A percentile compares a stretch with the other conserved stretches of the same genome.
These are phyloP conservation scores for Ajuga reptans DNA, from an alignment of 305 asterid genomes.

Conservation along the genomic window DNA sequence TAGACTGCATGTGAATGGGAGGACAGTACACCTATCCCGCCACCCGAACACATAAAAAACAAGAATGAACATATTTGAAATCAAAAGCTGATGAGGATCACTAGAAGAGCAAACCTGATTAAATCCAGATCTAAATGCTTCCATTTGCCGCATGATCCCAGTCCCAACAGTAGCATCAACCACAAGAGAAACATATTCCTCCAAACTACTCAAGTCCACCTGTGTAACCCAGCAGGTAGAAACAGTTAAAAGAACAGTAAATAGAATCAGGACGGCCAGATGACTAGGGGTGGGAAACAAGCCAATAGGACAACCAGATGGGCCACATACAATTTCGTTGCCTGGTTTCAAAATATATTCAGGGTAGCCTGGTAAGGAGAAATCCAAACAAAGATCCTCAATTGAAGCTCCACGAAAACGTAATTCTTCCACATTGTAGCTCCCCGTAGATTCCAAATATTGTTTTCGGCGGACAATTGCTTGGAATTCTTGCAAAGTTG, in stretches of 20 bases:
- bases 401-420: slow-evolving; percentile 65
- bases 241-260: slow-evolving; percentile 2
- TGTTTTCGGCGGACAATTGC: slow-evolving; percentile 72
- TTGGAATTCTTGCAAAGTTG: slow-evolving; percentile 81
- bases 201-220: slow-evolving; percentile 76
- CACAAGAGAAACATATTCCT: slow-evolving; percentile 72
- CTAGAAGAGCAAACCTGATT: slow-evolving; percentile 55
- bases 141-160: slow-evolving; percentile 77
- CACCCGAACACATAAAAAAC: neutral
- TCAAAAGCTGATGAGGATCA: slow-evolving; percentile 6
- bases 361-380: slow-evolving; percentile 89
- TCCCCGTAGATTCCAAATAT: slow-evolving; percentile 52
- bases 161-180: slow-evolving; percentile 78
- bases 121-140: slow-evolving; percentile 95
- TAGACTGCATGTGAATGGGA: neutral
- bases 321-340: slow-evolving; percentile 51
- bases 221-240: slow-evolving; percentile 25
- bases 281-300: slow-evolving; percentile 8
- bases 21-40: neutral
- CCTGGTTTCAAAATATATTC: slow-evolving; percentile 70
- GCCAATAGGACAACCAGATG: neutral
- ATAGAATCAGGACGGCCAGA: neutral
- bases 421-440: slow-evolving; percentile 43
- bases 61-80: neutral
- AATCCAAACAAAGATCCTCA: slow-evolving; percentile 89